phyloP scores from a whole-genome alignment of 305 asterid species.

The Withania somnifera region DNA sequence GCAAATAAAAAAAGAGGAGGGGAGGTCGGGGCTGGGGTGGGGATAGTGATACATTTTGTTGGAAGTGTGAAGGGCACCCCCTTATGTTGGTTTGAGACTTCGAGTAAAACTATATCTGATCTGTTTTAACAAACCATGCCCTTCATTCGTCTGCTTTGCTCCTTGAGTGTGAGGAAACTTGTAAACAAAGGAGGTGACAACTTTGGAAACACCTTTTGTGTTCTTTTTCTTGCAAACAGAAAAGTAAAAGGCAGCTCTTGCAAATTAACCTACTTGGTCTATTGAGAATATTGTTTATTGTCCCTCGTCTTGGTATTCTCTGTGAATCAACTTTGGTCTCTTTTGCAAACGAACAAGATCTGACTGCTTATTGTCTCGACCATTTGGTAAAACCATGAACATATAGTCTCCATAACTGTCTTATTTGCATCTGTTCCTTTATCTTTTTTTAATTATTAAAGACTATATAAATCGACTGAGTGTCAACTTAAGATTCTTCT shows the following conservation, averaged over 20 bases:
- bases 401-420: not conserved
- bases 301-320: not conserved
- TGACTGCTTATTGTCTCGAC: not conserved
- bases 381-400: too few species aligned
- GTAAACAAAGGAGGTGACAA: not conserved
- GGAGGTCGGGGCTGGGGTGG: too few species aligned
- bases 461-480: not conserved
- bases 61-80: too few species aligned
- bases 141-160: too few species aligned
- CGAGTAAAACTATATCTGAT: too few species aligned
- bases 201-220: not conserved
- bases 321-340: not conserved
- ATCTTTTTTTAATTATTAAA: not conserved
- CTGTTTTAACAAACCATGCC: too few species aligned
- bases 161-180: not conserved
- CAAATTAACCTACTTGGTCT: not conserved
- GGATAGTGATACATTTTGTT: too few species aligned
- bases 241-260: not conserved
- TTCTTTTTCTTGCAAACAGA: not conserved
- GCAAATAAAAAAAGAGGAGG: too few species aligned
- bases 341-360: not conserved
- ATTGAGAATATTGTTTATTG: not conserved
- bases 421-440: slow-evolving; percentile 1
- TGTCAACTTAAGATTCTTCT: slow-evolving; percentile 9
- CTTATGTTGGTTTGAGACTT: too few species aligned